Evolutionary conservation across 2,329 filamentous ascomycete genomes (phyloP).

Genomic region (Pseudogymnoascus sp.): DNA sequence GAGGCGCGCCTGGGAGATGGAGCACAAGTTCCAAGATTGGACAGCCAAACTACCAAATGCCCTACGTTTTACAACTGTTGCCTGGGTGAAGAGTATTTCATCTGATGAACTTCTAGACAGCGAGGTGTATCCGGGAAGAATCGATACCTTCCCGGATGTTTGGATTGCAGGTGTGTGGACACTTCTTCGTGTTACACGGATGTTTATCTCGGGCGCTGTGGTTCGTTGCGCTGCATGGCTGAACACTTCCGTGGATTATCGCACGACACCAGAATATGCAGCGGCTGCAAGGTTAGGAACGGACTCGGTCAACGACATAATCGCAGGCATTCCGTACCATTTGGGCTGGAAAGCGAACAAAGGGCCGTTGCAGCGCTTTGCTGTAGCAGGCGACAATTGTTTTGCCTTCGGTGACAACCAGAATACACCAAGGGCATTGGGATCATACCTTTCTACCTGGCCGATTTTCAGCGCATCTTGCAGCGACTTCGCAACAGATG

Average conservation of each 20-base stretch:
- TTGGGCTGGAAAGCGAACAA: slow-evolving; percentile 49
- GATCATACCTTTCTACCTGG: slow-evolving; percentile 52
- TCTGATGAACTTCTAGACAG: slow-evolving; percentile 43
- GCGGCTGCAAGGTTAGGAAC: slow-evolving; percentile 42
- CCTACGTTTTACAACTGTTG: slow-evolving; percentile 44
- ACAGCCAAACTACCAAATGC: slow-evolving; percentile 39
- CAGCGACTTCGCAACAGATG: slow-evolving; percentile 51
- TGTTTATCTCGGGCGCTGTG: slow-evolving; percentile 46
- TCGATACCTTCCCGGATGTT: slow-evolving; percentile 51
- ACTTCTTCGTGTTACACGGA: slow-evolving; percentile 42
- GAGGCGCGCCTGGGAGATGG: slow-evolving; percentile 41
- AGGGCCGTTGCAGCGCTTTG: slow-evolving; percentile 27
- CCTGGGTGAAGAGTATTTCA: slow-evolving; percentile 47
- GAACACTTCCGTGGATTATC: slow-evolving; percentile 51
- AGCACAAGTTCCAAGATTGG: slow-evolving; percentile 45
- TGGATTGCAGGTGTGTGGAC: slow-evolving; percentile 53
- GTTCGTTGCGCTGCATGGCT: slow-evolving; percentile 54
- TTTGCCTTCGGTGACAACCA: slow-evolving; percentile 44
- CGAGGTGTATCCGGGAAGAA: slow-evolving; percentile 50
- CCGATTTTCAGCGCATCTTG: slow-evolving; percentile 44
- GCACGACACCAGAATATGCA: slow-evolving; percentile 54
- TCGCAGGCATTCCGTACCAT: slow-evolving; percentile 53
- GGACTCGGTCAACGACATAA: slow-evolving; percentile 48
- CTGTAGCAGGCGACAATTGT: slow-evolving; percentile 28
- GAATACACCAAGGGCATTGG: slow-evolving; percentile 40